Percentiles rank a stretch among this genome's conserved stretches.
phyloP scores from a whole-genome alignment of 768 basidiomycete genomes.

The Lactarius sp. region DNA sequence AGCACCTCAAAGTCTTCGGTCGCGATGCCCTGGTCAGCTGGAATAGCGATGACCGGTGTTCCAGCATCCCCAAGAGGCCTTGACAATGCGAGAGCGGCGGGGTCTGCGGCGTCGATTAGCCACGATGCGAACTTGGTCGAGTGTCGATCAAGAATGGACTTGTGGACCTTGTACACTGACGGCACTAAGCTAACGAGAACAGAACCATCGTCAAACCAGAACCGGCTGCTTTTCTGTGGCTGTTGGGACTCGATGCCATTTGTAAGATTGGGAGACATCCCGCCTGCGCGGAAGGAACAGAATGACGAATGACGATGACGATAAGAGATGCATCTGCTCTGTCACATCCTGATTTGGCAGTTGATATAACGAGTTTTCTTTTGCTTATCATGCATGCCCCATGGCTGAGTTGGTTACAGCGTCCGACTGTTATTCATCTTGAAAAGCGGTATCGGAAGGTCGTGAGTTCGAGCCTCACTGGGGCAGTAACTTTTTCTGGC shows the following conservation, averaged over 20 bases:
- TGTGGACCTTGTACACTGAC: slow-evolving; percentile 54
- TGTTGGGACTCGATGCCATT: slow-evolving; percentile 1
- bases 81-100: background rate
- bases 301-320: too few species aligned
- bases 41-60: slow-evolving; percentile 31
- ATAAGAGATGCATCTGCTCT: background rate
- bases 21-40: slow-evolving; percentile 37
- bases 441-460: slow-evolving; percentile 39
- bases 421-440: slow-evolving; percentile 41
- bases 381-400: slow-evolving; percentile 33
- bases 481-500: slow-evolving; percentile 36
- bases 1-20: slow-evolving; percentile 50
- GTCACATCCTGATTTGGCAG: background rate
- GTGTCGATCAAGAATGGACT: slow-evolving; percentile 47
- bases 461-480: slow-evolving; percentile 52
- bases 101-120: slow-evolving; percentile 9
- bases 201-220: slow-evolving; percentile 65
- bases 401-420: slow-evolving; percentile 51
- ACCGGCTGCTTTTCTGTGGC: slow-evolving; percentile 6
- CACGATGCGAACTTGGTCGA: slow-evolving; percentile 35
- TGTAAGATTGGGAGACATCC: background rate
- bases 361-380: background rate
- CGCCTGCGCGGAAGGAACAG: background rate
- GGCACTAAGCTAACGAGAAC: slow-evolving; percentile 45
- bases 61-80: background rate